Conservation (phyloP, 2,329 filamentous ascomycete species). For the Fusarium penzigii region DNA sequence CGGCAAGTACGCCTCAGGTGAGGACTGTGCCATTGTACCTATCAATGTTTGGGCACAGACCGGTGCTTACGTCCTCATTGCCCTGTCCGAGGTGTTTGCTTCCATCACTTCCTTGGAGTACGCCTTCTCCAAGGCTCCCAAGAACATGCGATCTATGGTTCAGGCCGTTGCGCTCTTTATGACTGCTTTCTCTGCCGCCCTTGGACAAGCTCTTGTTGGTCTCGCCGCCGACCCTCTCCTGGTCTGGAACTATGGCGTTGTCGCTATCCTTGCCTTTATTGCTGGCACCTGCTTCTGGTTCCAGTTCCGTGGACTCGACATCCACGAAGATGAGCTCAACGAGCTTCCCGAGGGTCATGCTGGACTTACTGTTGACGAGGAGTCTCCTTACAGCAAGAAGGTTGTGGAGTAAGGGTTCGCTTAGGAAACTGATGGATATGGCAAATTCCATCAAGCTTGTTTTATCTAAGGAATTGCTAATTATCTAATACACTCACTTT, state of each 20-base stretch:
- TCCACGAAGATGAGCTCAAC: conserved; percentile 68
- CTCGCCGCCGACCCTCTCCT: conserved; percentile 61
- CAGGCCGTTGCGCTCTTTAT: conserved; percentile 68
- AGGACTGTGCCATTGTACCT: conserved; percentile 45
- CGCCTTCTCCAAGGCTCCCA: conserved; percentile 74
- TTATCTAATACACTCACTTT: no score
- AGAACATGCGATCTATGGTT: conserved; percentile 76
- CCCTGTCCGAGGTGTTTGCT: conserved; percentile 50
- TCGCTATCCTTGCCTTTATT: conserved; percentile 65
- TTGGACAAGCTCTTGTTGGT: conserved; percentile 59
- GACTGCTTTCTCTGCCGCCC: conserved; percentile 66
- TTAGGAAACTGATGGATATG: no score
- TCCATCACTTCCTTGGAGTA: conserved; percentile 67
- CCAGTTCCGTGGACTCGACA: conserved; percentile 62
- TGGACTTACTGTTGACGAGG: conserved; percentile 24
- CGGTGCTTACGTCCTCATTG: conserved; percentile 50
- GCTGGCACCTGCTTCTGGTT: conserved; percentile 68
- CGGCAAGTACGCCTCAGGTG: conserved; percentile 43
- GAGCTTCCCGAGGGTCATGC: conserved; percentile 45
- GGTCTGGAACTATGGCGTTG: conserved; percentile 71
- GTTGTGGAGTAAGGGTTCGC: no score
- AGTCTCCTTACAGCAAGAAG: conserved; percentile 15
- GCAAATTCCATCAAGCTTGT: no score
- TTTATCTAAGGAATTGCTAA: no score
- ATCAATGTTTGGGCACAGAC: conserved; percentile 66